Evolutionary conservation across 1,284 basidiomycete genomes (phyloP).

Genomic region (Farysia itapuensis): DNA sequence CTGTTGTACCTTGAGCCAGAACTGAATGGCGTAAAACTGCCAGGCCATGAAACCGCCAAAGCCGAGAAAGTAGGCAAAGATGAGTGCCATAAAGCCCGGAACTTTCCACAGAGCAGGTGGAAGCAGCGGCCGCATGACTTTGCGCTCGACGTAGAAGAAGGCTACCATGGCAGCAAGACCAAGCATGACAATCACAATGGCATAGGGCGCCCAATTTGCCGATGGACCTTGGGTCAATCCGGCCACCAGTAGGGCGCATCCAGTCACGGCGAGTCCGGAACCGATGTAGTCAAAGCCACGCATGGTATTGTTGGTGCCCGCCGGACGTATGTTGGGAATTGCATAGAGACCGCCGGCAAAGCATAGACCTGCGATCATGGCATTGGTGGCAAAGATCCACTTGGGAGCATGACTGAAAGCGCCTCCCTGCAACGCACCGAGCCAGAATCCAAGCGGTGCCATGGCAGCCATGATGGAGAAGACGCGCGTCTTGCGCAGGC

Average conservation of each 20-base stretch:
- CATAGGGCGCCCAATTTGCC: constrained; percentile 20
- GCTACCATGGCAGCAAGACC: constrained; percentile 9
- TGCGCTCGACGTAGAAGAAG: constrained; percentile 15
- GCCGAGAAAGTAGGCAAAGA: constrained; percentile 11
- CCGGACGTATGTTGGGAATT: not conserved
- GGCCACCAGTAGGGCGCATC: constrained; percentile 9
- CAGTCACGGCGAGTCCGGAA: constrained; percentile 12
- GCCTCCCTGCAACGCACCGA: constrained; percentile 25
- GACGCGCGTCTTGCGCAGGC: constrained; percentile 20
- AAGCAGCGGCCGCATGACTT: constrained; percentile 8
- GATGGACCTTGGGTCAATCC: constrained; percentile 28
- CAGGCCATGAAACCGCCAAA: constrained; percentile 20
- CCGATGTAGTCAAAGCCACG: constrained; percentile 18
- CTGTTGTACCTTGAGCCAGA: constrained; percentile 17
- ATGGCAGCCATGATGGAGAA: constrained; percentile 18
- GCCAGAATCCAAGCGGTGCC: constrained; percentile 21
- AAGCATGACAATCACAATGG: constrained; percentile 8
- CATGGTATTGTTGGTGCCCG: constrained; percentile 1
- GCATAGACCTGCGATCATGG: not conserved
- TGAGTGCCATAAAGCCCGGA: constrained; percentile 8
- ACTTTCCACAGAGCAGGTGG: constrained; percentile 12
- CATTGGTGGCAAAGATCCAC: constrained; percentile 12
- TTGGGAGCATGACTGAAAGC: constrained; percentile 1
- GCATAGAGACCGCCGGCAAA: not conserved
- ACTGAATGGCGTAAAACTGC: constrained; percentile 29